Evolutionary conservation across 371 early-diverging fungal genomes (phyloP).

Genomic region (Mucor racemosus): DNA sequence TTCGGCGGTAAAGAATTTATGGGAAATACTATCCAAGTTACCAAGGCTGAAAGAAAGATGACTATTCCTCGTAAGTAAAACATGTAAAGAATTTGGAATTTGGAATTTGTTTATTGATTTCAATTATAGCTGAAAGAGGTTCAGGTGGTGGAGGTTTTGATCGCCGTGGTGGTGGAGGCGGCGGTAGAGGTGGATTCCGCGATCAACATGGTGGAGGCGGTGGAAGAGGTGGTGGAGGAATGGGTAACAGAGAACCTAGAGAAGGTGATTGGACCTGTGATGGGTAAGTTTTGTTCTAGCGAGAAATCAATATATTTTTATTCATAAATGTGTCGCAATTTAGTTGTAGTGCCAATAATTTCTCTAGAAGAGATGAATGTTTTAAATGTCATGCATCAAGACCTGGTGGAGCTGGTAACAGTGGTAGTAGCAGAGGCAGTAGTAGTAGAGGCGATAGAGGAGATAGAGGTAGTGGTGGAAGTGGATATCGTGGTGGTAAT

Average conservation of each 20-base stretch:
- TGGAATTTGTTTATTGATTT: background rate
- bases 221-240: slow-evolving; percentile 37
- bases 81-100: background rate
- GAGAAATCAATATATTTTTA: too few species aligned
- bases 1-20: slow-evolving; percentile 67
- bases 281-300: slow-evolving; percentile 18
- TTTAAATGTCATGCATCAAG: slow-evolving; percentile 35
- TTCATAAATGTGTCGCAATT: background rate
- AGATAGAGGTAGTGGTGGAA: slow-evolving; percentile 7
- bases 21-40: slow-evolving; percentile 63
- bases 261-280: slow-evolving; percentile 43
- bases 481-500: slow-evolving; percentile 8
- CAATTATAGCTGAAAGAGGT: slow-evolving; percentile 20
- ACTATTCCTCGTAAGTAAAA: slow-evolving; percentile 24
- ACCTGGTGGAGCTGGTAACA: slow-evolving; percentile 23
- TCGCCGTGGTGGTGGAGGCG: slow-evolving; percentile 10
- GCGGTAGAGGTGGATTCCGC: slow-evolving; percentile 49
- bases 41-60: slow-evolving; percentile 66
- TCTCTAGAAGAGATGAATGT: slow-evolving; percentile 38
- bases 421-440: slow-evolving; percentile 13
- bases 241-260: slow-evolving; percentile 20
- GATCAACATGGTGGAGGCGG: slow-evolving; percentile 34
- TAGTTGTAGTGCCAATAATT: slow-evolving; percentile 40
- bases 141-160: slow-evolving; percentile 20
- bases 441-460: slow-evolving; percentile 8